Conservation (phyloP, 768 basidiomycete species). For the Trametes villosa region DNA sequence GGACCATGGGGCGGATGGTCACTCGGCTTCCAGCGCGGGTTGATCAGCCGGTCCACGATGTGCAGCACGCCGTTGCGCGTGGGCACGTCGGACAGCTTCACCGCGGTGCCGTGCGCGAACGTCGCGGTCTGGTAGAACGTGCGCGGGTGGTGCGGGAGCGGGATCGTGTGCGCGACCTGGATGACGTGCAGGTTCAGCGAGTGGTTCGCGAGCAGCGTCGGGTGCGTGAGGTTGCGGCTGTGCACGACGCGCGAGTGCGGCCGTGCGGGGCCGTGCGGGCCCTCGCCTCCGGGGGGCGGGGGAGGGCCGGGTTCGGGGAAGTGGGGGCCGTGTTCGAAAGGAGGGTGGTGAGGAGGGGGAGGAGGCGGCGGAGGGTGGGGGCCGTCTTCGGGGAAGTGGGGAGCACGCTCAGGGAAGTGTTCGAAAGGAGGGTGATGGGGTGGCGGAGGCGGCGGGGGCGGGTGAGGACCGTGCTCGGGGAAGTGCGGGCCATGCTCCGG, state of each 20-base stretch:
- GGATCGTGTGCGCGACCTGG: conserved; percentile 44
- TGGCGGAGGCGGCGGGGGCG: neutral
- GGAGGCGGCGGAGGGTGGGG: conserved; percentile 25
- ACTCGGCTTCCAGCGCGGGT: conserved; percentile 35
- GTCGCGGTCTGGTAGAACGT: conserved; percentile 42
- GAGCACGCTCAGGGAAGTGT: neutral
- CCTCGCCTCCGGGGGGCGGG: neutral
- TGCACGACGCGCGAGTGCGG: conserved; percentile 22
- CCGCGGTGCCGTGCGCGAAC: conserved; percentile 44
- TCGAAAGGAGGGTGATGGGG: neutral
- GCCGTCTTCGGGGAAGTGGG: conserved; percentile 1
- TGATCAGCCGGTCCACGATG: conserved; percentile 45
- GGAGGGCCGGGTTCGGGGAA: conserved; percentile 7
- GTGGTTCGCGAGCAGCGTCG: conserved; percentile 49
- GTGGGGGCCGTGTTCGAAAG: conserved; percentile 2
- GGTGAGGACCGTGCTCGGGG: neutral
- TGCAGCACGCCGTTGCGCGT: conserved; percentile 64
- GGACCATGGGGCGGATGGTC: neutral
- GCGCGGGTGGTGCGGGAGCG: conserved; percentile 39
- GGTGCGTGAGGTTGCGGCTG: conserved; percentile 34
- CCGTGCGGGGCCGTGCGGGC: conserved; percentile 36
- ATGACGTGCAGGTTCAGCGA: conserved; percentile 51
- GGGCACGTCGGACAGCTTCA: conserved; percentile 50
- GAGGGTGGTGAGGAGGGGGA: neutral
- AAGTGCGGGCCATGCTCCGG: neutral